Base-by-base conservation (phyloP, 164 flowering plant genomes). In the Santalum album region DNA sequence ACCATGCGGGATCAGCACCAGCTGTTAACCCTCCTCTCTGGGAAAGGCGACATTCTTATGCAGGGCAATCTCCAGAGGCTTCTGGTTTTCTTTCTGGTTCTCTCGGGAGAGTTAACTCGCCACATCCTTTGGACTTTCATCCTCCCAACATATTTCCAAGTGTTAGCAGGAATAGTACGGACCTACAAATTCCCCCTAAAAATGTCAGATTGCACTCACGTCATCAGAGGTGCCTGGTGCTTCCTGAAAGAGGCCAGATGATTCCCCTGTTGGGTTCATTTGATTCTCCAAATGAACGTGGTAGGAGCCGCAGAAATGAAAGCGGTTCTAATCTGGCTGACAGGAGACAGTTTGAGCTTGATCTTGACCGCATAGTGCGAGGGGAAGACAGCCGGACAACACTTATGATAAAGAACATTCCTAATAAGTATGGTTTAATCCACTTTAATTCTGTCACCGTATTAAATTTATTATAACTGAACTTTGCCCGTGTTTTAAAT, bases 1-100 rank as follows among this genome's bases (percentile, higher is more conserved):
- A 83, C 64, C 94, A 84, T 59, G 86, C 83, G 43, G 96, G 91
- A 48, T 89, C 34, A 29, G 94, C 97, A 53, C 96, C 96, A 32
- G 65, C 83, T 38, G 73, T 77, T 59, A 83, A 84, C 72, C 75
- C 76, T 21, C 71, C 94, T 35, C 65, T 78, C 23, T 89, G 96
- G 96, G 96, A 89, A 21, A 76, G 83, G 63, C 73, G 65, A 24
- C 79, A 65, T 51, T 53, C 72, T 7, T 86, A 69, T 77, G 65
- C 79, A 12, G 82, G 78, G 59, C 92, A 81, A 48, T 77, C 84
- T 23, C 76, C 80, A 32, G 89, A 84, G 51, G 56, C 75, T 53
- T 72, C 88, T 57, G 72, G 65, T 55, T 77, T 91, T 46, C 90
- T 78, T 54, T 75, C 83, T 6, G 91, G 89, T 26, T 83, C 96